phyloP scores from a whole-genome alignment of 352 stramenopile species.

The Nothophytophthora sp. region DNA sequence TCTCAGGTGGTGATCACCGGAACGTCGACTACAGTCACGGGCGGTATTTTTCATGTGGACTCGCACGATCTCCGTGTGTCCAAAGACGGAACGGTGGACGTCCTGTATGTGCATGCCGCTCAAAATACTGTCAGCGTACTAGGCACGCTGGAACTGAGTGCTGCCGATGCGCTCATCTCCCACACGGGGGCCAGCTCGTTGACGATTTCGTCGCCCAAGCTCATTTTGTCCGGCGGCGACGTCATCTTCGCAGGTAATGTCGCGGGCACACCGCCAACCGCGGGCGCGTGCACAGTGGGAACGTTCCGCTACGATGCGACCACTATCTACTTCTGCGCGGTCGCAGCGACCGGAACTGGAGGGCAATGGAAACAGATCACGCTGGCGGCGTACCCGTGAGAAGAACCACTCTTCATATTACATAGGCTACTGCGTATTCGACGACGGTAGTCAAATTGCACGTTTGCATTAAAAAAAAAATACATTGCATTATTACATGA shows the following conservation, averaged over 20 bases:
- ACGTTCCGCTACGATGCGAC: slow-evolving; percentile 31
- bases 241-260: slow-evolving; percentile 28
- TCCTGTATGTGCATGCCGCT: slow-evolving; percentile 34
- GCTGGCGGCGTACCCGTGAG: slow-evolving; percentile 4
- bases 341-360: not conserved
- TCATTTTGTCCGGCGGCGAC: slow-evolving; percentile 32
- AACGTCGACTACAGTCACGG: slow-evolving; percentile 40
- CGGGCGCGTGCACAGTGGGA: slow-evolving; percentile 20
- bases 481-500: slow-evolving; percentile 1
- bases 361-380: slow-evolving; percentile 19
- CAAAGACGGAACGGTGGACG: slow-evolving; percentile 15
- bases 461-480: slow-evolving; percentile 6
- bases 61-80: slow-evolving; percentile 46
- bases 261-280: slow-evolving; percentile 18
- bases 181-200: slow-evolving; percentile 30
- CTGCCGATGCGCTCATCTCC: slow-evolving; percentile 26
- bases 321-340: slow-evolving; percentile 44
- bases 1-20: slow-evolving; percentile 46
- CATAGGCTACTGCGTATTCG: too few species aligned
- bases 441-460: too few species aligned
- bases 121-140: slow-evolving; percentile 27
- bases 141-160: slow-evolving; percentile 27
- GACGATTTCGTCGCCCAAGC: slow-evolving; percentile 41
- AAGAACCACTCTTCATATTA: slow-evolving; percentile 2
- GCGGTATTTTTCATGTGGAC: slow-evolving; percentile 47